Evolutionary conservation across 192 early-diverging fungal species (phyloP), one percentile per base, ranked within the genome.

Genomic region (Umbelopsis sp.): DNA sequence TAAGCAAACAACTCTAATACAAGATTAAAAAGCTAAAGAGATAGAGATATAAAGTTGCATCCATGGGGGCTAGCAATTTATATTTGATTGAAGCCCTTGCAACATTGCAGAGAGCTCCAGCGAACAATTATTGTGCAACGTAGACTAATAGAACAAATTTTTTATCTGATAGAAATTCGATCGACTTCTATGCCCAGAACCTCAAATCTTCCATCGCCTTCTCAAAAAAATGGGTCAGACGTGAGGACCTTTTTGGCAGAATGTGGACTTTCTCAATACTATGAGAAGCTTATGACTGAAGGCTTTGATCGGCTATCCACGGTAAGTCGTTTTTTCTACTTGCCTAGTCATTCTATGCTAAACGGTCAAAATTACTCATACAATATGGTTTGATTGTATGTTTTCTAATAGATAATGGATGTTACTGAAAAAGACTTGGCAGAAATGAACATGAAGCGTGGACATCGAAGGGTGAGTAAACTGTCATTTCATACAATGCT

Each of bases 401-500:
- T n/a, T n/a, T n/a, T n/a, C n/a, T n/a, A n/a, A n/a, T n/a, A 75
- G 74, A 46, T 75, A 13, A 41, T 76, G 18, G 74, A 76, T 49
- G 66, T 76, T 5, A 71, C 74, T 0, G 74, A 76, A 52, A 12
- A 27, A 13, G 74, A 76, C 68, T 46, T 76, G 20, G 67, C 49
- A 11, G 74, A 70, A 18, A 76, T 76, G 74, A 50, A 68, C n/a
- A 69, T 71, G 15, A 76, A 76, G 37, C 49, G 74, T 44, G 74
- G 74, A 41, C 74, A 76, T 68, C 74, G 74, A 22, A 64, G 74
- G 64, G 69, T 75, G 64, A 74, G 44, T 66, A 53, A 53, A 10
- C 47, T 69, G 30, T 67, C 6, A 16, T 16, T 50, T 12, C 21
- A 61, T 46, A 6, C 3, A 18, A 51, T 45, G 20, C 37, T 8